phyloP scores from a whole-genome alignment of 345 rosid species.

The Conringia planisiliqua region DNA sequence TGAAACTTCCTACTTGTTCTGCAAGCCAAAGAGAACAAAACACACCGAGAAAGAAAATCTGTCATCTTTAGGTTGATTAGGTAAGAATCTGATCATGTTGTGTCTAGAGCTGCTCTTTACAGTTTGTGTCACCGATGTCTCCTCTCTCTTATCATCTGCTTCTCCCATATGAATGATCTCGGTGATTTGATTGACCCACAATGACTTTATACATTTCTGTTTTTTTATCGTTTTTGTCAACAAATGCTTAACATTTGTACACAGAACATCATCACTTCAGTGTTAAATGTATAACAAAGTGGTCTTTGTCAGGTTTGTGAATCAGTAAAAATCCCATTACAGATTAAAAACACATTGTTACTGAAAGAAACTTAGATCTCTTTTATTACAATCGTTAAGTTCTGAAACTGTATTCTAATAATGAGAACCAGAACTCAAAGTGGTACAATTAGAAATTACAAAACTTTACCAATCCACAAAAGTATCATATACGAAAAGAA shows the following conservation, averaged over 20 bases:
- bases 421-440: background rate
- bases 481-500: background rate
- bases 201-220: too few relatives aligned
- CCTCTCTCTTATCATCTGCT: conserved; percentile 53
- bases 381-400: background rate
- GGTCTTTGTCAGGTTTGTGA: background rate
- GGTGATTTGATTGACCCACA: conserved; percentile 30
- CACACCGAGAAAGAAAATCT: too few relatives aligned
- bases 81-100: conserved; percentile 33
- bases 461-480: background rate
- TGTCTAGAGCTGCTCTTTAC: conserved; percentile 58
- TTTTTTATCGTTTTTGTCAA: too few relatives aligned
- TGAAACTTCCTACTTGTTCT: too few relatives aligned
- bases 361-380: background rate
- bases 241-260: too few relatives aligned
- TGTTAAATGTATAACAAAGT: too few relatives aligned
- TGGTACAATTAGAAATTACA: background rate
- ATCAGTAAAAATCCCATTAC: background rate
- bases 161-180: conserved; percentile 37
- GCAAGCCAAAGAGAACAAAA: too few relatives aligned
- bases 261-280: too few relatives aligned
- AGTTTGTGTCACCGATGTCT: conserved; percentile 65
- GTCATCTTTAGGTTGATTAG: too few relatives aligned
- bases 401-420: background rate
- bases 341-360: background rate